phyloP scores from a whole-genome alignment of 345 rosid genomes.

The Melaleuca alternifolia region DNA sequence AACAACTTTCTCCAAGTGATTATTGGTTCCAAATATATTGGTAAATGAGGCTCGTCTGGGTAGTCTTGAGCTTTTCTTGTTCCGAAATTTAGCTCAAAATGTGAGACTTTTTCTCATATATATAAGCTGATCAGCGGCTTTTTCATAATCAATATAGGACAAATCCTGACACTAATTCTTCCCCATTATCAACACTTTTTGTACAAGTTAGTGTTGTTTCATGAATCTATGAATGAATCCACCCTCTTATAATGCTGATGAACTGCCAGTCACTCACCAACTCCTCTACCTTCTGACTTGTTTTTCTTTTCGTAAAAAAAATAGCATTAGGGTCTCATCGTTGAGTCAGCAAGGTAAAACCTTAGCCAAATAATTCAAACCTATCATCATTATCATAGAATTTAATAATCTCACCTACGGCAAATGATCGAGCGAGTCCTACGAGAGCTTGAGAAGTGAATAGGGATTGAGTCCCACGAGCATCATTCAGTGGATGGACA shows the following conservation, averaged over 20 bases:
- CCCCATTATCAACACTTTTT: not conserved
- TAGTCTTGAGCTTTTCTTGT: no score
- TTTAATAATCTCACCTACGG: not conserved
- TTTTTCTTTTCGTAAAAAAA: not conserved
- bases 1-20: no score
- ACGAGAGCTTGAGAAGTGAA: not conserved
- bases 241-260: not conserved
- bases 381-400: not conserved
- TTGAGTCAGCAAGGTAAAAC: not conserved
- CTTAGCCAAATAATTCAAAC: not conserved
- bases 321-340: not conserved
- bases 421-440: not conserved
- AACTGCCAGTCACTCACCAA: not conserved
- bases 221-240: not conserved
- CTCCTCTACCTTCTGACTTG: not conserved
- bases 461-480: not conserved
- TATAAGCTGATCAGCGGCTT: no score
- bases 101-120: no score
- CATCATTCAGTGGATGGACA: not conserved
- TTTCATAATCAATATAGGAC: no score
- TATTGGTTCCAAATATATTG: no score
- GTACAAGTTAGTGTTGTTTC: not conserved
- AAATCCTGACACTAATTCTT: not conserved
- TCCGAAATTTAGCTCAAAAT: no score
- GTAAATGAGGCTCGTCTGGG: no score